These are phyloP conservation scores for Alternaria sp. DNA, from an alignment of 2,329 filamentous ascomycete species.

Conservation along the genomic window DNA sequence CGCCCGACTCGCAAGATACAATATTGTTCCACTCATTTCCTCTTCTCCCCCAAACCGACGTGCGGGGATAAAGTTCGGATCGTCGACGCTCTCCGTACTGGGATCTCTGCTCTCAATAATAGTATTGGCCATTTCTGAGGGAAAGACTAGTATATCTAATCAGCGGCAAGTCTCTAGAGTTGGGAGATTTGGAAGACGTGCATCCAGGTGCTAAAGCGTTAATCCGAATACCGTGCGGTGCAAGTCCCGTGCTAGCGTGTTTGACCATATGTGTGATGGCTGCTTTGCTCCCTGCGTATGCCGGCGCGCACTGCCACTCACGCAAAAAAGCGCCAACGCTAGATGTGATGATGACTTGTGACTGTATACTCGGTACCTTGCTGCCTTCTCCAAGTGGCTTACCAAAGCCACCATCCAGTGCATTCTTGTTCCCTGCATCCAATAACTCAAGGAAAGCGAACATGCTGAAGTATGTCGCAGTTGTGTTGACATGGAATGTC, in stretches of 20 bases:
- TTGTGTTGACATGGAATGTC: conserved; percentile 41
- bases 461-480: conserved; percentile 52
- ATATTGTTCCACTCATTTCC: conserved; percentile 55
- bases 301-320: not conserved
- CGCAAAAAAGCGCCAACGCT: not conserved
- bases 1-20: conserved; percentile 55
- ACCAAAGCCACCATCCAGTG: not conserved
- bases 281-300: not conserved
- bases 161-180: not conserved
- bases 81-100: conserved; percentile 5
- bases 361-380: not conserved
- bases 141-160: conserved; percentile 15
- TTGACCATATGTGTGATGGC: conserved; percentile 54
- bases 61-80: conserved; percentile 17
- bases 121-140: conserved; percentile 21
- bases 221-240: conserved; percentile 54
- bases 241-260: conserved; percentile 53
- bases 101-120: conserved; percentile 10
- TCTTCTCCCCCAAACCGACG: conserved; percentile 51
- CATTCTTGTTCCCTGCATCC: conserved; percentile 47
- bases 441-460: conserved; percentile 54
- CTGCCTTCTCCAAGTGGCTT: not conserved
- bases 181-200: not conserved
- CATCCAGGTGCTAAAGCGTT: conserved; percentile 60
- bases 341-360: not conserved